phyloP scores from a whole-genome alignment of 139 green algal genomes.

The Coelastrella sp. region DNA sequence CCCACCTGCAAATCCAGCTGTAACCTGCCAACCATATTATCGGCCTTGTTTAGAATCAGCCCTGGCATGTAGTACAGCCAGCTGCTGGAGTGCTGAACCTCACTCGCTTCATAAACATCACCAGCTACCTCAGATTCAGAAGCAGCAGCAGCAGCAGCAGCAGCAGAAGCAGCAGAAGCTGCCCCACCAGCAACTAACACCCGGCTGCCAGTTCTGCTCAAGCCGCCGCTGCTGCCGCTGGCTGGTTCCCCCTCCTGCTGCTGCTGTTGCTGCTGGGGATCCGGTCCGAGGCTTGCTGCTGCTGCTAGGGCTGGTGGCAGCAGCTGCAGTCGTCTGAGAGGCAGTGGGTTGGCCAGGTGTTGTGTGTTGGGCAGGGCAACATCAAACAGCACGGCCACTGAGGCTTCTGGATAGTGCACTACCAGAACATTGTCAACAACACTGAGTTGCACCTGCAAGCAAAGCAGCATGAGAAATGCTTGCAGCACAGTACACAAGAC shows the following conservation, averaged over 20 bases:
- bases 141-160: not conserved
- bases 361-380: conserved; percentile 29
- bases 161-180: not conserved
- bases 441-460: conserved; percentile 44
- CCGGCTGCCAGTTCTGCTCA: not conserved
- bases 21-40: conserved; percentile 7
- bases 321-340: conserved; percentile 43
- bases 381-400: conserved; percentile 51
- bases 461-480: not conserved
- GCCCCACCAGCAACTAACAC: not conserved
- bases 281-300: not conserved
- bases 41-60: conserved; percentile 28
- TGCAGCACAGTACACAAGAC: not conserved
- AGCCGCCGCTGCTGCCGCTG: not conserved
- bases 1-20: conserved; percentile 42
- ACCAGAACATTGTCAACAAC: conserved; percentile 57
- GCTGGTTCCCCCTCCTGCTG: not conserved
- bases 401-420: conserved; percentile 31
- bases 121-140: not conserved
- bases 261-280: conserved; percentile 26
- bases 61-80: conserved; percentile 44
- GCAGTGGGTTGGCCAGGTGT: conserved; percentile 53
- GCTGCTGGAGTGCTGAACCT: not conserved
- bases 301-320: conserved; percentile 1
- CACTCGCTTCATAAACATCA: conserved; percentile 21